Evolutionary conservation across 164 flowering plant genomes (phyloP).

Genomic region (Stephania japonica): DNA sequence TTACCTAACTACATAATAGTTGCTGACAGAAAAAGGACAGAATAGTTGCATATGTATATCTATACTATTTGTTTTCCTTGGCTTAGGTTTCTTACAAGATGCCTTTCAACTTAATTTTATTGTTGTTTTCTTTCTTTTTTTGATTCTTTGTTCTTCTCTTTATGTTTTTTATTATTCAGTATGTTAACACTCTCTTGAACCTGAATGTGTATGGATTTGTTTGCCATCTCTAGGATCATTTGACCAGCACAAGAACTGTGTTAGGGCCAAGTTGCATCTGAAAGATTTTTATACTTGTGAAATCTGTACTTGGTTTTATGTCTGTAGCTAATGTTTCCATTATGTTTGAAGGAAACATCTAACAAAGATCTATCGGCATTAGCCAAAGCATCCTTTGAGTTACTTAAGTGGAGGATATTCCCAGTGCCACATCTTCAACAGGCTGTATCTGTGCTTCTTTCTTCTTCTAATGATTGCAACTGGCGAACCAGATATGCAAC

Average conservation of each 20-base stretch:
- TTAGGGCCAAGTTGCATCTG: not conserved
- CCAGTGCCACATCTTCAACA: slow-evolving; percentile 65
- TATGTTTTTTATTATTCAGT: not conserved
- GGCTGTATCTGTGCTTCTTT: slow-evolving; percentile 63
- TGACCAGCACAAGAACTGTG: not conserved
- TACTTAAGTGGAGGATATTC: slow-evolving; percentile 80
- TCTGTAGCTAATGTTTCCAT: slow-evolving; percentile 1
- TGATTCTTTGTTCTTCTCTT: not conserved
- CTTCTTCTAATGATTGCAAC: slow-evolving; percentile 66
- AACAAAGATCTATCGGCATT: slow-evolving; percentile 84
- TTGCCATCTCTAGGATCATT: not conserved
- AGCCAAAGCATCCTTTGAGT: slow-evolving; percentile 93
- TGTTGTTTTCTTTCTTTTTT: not conserved
- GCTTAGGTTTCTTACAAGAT: no score
- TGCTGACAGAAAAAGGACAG: no score
- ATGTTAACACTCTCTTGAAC: not conserved
- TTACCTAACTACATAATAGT: no score
- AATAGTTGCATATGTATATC: no score
- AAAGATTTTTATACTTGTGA: slow-evolving; percentile 3
- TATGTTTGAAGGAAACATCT: slow-evolving; percentile 72
- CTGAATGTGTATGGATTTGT: not conserved
- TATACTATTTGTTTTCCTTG: not conserved
- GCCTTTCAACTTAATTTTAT: not conserved
- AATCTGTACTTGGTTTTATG: not conserved
- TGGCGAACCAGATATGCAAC: slow-evolving; percentile 97